Conservation (phyloP, 1,284 basidiomycete genomes). For the Cryptococcus jaspeensis region DNA sequence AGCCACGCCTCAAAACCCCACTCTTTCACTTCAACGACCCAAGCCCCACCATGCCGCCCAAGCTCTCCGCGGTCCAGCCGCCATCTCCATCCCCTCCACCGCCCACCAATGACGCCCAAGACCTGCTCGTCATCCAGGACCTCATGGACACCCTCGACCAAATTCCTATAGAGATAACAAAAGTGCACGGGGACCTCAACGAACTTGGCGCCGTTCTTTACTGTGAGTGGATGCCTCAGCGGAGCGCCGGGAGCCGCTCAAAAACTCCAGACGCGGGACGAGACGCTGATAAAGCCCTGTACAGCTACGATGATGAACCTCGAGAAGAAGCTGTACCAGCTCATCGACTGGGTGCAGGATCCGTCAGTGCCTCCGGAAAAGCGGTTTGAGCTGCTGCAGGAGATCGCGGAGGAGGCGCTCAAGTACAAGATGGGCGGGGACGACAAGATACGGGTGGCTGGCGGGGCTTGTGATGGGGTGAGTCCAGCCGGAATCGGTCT, state of each 20-base stretch:
- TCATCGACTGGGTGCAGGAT: slow-evolving; percentile 73
- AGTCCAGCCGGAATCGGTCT: slow-evolving; percentile 23
- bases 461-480: slow-evolving; percentile 83
- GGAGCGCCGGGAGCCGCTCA: no score
- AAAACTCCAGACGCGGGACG: no score
- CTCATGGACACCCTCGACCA: slow-evolving; percentile 91
- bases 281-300: neutral
- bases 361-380: slow-evolving; percentile 67
- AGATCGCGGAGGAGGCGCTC: slow-evolving; percentile 89
- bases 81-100: slow-evolving; percentile 61
- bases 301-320: slow-evolving; percentile 71
- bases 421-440: slow-evolving; percentile 93
- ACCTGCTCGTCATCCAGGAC: slow-evolving; percentile 61
- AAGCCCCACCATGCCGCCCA: slow-evolving; percentile 35
- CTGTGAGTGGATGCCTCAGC: slow-evolving; percentile 45
- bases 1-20: no score
- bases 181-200: slow-evolving; percentile 90
- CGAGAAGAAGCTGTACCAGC: slow-evolving; percentile 69
- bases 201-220: slow-evolving; percentile 97
- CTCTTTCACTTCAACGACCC: no score
- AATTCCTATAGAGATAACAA: slow-evolving; percentile 89
- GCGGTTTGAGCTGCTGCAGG: slow-evolving; percentile 79
- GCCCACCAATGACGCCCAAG: slow-evolving; percentile 52
- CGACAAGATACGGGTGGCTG: slow-evolving; percentile 97
- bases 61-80: slow-evolving; percentile 24